Evolutionary conservation across 2,329 filamentous ascomycete species (phyloP), one percentile per base, ranked within the genome.

Genomic region (Ophiosphaerella narmari): DNA sequence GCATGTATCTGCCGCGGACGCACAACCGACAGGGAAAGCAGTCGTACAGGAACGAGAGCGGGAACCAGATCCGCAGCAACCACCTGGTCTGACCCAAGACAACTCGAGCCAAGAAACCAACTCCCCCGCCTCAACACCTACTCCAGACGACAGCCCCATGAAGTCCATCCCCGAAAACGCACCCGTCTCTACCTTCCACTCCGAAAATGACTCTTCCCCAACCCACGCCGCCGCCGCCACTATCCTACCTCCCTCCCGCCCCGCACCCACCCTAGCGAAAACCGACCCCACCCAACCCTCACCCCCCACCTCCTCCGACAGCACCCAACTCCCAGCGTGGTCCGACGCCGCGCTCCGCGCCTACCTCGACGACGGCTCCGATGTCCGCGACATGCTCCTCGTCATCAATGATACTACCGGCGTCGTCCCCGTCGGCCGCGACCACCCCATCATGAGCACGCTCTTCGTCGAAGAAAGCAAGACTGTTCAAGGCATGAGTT

Each of bases 401-500:
- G 89, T 99, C 53, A 91, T 99, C 24, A 92, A 96, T 68, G 92
- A 97, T 74, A 96, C 92, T 71, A 89, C 86, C 12, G 89, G 92
- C 51, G 86, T 95, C 13, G 82, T 86, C 36, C 89, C 91, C 14
- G 89, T 88, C 7, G 85, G 88, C 1, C 82, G 84, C n/a, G 90
- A 96, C 49, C 92, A 97, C 71, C 93, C 93, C 0, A 81, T 96
- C 38, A 90, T 89, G 43, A 85, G 85, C 12, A 84, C 86, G 18
- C 77, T 97, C 46, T 97, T 95, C 77, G 86, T 86, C 42, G 90
- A 96, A 68, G 90, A 96, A 74, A 92, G 91, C 67, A 89, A 88
- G 60, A 88, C 88, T 67, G 75, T 97, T 67, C 87, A 88, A 44
- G 90, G 94, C 69, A 92, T 99, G 74, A 93, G 90, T 51, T 88